Evolutionary conservation across 345 rosid species (phyloP).

Genomic region (Carallia pectinifolia): DNA sequence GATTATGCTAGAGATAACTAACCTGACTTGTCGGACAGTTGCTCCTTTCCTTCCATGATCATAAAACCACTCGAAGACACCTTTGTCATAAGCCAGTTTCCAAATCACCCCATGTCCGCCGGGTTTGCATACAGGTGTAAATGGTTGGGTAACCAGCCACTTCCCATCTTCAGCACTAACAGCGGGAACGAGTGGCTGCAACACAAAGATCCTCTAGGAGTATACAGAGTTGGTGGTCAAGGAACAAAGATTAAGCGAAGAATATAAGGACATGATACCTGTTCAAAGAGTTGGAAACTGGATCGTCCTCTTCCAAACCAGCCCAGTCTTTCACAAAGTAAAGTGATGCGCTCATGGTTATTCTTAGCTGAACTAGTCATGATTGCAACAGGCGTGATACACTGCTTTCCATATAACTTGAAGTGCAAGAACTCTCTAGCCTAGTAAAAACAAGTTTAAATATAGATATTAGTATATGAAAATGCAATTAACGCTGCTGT

Average conservation of each 20-base stretch:
- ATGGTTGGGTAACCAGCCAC: slow-evolving; percentile 75
- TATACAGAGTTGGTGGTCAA: no score
- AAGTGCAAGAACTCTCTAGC: slow-evolving; percentile 89
- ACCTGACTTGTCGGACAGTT: slow-evolving; percentile 96
- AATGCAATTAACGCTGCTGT: background rate
- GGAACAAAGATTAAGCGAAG: slow-evolving; percentile 3
- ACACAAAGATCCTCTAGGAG: background rate
- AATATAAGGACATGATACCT: slow-evolving; percentile 43
- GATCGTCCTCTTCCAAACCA: slow-evolving; percentile 96
- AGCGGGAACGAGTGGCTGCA: slow-evolving; percentile 87
- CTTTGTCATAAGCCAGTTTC: slow-evolving; percentile 93
- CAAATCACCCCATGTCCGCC: slow-evolving; percentile 98
- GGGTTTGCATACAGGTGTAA: slow-evolving; percentile 81
- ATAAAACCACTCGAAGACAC: slow-evolving; percentile 77
- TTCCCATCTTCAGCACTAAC: slow-evolving; percentile 80
- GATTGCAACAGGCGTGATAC: slow-evolving; percentile 86
- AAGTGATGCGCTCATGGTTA: slow-evolving; percentile 72
- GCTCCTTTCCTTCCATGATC: slow-evolving; percentile 88
- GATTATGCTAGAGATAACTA: slow-evolving; percentile 25
- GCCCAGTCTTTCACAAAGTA: slow-evolving; percentile 62
- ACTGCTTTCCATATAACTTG: slow-evolving; percentile 80
- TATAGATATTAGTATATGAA: background rate
- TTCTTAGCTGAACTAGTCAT: slow-evolving; percentile 97
- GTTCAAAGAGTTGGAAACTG: slow-evolving; percentile 85
- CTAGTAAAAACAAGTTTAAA: slow-evolving; percentile 35